phyloP scores from a whole-genome alignment of 805 yeast genomes.

The Ascoidea asiatica region DNA sequence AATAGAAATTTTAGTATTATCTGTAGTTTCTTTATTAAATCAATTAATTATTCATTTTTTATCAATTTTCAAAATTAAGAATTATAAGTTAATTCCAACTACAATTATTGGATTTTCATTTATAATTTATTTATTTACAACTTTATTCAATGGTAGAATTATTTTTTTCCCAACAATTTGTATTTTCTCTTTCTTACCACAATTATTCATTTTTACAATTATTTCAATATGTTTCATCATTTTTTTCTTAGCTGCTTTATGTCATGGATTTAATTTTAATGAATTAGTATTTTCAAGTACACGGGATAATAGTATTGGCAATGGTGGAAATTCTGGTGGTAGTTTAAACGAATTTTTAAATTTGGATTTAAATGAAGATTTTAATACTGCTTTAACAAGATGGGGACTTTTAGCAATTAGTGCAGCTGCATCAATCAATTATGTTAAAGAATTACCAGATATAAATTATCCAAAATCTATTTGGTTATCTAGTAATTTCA shows the following conservation, averaged over 20 bases:
- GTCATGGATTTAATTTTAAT: conserved; percentile 29
- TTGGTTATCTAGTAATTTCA: conserved; percentile 11
- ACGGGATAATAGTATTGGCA: conserved; percentile 10
- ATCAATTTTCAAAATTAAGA: conserved; percentile 37
- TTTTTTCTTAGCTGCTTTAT: conserved; percentile 43
- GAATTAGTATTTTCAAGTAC: conserved; percentile 21
- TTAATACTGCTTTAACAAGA: conserved; percentile 45
- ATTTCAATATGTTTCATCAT: conserved; percentile 37
- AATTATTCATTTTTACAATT: conserved; percentile 37
- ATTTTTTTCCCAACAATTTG: conserved; percentile 40
- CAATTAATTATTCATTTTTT: conserved; percentile 53
- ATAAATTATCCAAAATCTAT: conserved; percentile 36
- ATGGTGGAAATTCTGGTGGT: conserved; percentile 12
- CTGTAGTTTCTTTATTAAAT: conserved; percentile 41
- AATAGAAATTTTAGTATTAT: conserved; percentile 34
- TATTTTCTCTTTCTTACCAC: conserved; percentile 52
- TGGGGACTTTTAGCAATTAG: conserved; percentile 50
- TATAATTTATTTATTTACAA: conserved; percentile 30
- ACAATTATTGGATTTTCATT: conserved; percentile 42
- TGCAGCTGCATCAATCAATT: conserved; percentile 56
- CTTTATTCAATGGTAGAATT: conserved; percentile 26
- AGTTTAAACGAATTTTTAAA: conserved; percentile 25
- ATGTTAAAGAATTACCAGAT: conserved; percentile 41
- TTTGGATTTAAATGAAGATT: conserved; percentile 41
- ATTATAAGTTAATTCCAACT: conserved; percentile 51